Base-by-base conservation (phyloP, 768 basidiomycete genomes). In the Termitomyces bulborhizus region DNA sequence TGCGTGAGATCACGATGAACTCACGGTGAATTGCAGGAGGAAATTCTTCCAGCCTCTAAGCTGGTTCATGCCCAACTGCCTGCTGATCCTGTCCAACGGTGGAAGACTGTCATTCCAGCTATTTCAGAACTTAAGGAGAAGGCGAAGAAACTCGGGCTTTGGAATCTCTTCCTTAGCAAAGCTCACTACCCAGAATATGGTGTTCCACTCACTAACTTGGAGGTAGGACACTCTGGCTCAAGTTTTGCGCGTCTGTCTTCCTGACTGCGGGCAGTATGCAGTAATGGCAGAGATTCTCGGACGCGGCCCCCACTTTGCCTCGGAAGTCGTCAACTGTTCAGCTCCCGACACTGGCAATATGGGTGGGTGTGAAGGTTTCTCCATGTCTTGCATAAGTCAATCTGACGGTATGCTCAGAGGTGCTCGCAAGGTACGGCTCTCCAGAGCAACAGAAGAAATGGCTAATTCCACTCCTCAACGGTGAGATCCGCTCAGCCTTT, bases 281-380 rank as follows among this genome's bases (percentile, higher is more conserved):
- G 88, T 98, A 29, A 97, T 98, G 86, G 94, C 94, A n/a, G 96
- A 97, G 70, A 71, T 97, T 43, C 80, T 98, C 61, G 95, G 95
- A 4, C 84, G 92, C 54, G 86, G 81, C 21, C 86, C 88, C 8
- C 86, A 86, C 60, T 71, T 94, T 48, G 92, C 88, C 3, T 85
- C 95, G 21, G 87, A 98, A 72, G 84, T 81, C 12, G 85, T 90
- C 54, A 99, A 99, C 66, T 98, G 94, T 71, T 85, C 94, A 26
- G 94, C 95, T 13, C 96, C 96, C 31, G 96, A 98, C 70, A 98
- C 96, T 4, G 96, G 95, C 1, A 98, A 98, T 69, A 98, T 98
- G 94, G 93, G 93, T 91, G 61, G 37, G 81, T 69, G 6, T 24
- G 36, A 37, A 18, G 6, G 1, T 43, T 18, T 31, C n/a, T 34